These are phyloP conservation scores for Amniculicola lignicola DNA, from an alignment of 495 filamentous ascomycete genomes.

Conservation along the genomic window DNA sequence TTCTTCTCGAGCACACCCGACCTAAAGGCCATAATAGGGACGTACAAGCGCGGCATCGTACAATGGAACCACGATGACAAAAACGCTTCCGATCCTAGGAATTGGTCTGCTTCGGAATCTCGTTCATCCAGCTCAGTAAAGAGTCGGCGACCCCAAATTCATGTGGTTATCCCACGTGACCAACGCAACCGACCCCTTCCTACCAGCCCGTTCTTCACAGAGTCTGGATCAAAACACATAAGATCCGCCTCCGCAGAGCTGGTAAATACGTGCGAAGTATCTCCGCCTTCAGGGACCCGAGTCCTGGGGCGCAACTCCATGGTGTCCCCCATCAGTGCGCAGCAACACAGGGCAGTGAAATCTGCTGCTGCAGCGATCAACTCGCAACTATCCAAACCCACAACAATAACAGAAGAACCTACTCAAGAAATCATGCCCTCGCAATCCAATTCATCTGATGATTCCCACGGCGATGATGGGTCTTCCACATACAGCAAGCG, in stretches of 20 bases:
- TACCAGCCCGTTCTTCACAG: constrained; percentile 20
- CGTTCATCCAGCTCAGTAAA: constrained; percentile 22
- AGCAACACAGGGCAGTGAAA: constrained; percentile 1
- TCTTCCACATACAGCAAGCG: constrained; percentile 29
- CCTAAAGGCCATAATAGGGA: constrained; percentile 30
- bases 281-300: constrained; percentile 26
- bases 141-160: constrained; percentile 32
- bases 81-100: too few species aligned
- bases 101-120: background rate
- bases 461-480: constrained; percentile 27
- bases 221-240: constrained; percentile 5
- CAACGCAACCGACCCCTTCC: constrained; percentile 26
- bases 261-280: constrained; percentile 12
- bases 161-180: constrained; percentile 35
- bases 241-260: constrained; percentile 9
- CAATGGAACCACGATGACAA: constrained; percentile 35
- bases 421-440: background rate
- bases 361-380: constrained; percentile 4
- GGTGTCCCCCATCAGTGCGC: constrained; percentile 24
- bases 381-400: background rate
- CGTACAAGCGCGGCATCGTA: constrained; percentile 38
- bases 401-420: background rate
- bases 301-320: constrained; percentile 8
- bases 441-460: constrained; percentile 22
- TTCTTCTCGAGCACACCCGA: constrained; percentile 12